Evolutionary conservation across 768 basidiomycete species (phyloP), one percentile per base, ranked within the genome.

Genomic region (Leccinum disarticulatum): DNA sequence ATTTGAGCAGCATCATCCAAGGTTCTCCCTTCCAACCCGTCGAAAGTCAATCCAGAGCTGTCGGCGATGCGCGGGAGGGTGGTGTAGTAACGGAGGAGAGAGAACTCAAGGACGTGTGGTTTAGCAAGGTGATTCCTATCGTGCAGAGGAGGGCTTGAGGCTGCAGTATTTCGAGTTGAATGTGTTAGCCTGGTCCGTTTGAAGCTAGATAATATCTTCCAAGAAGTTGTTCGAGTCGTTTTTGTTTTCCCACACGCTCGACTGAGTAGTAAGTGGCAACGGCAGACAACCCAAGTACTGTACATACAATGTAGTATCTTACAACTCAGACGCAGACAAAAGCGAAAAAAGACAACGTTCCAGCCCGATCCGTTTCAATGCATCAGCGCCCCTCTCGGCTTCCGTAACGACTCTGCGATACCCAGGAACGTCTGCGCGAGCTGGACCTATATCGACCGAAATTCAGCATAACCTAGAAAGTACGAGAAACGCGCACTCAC

Each of bases 381-480:
- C 61, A 84, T 66, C 56, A 86, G 66, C 19, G 79, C 75, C 1
- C 81, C 85, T 64, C 85, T 72, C 4, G 84, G 81, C 64, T 82
- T 87, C 62, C 77, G 76, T 70, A 87, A 66, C 1, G 85, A 84
- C 55, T 84, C 82, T 0, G 84, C 83, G 55, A 86, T 77, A 31
- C 79, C 80, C 25, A 86, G 65, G 77, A 87, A 86, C 3, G 85
- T 81, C 64, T 85, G 76, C 1, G 84, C 79, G 10, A 86, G 76
- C 59, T 77, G 79, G 13, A 85, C 75, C 84, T 86, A 7, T n/a
- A n/a, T n/a, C 56, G 15, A 17, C 19, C 22, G 6, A 13, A 51
- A 33, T 6, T 17, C 11, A 3, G 7, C 38, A 13, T 15, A 33
- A 13, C 14, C 5, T 4, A 13, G 13, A 14, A 13, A 9, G 19